Base-by-base conservation (phyloP, 495 filamentous ascomycete species). In the Hyaloscypha hepaticicola region DNA sequence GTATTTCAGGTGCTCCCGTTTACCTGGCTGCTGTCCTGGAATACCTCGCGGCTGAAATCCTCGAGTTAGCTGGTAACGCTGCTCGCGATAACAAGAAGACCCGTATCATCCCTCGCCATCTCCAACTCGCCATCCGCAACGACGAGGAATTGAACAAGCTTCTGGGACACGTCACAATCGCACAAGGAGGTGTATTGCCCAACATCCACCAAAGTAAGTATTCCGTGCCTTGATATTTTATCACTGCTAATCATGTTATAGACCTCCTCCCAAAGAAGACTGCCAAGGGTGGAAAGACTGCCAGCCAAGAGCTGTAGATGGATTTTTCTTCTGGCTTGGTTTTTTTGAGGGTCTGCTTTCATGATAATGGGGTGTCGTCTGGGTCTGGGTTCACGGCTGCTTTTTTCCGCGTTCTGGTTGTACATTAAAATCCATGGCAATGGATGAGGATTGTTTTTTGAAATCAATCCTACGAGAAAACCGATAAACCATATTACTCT, bases 121-220 rank as follows among this genome's bases (percentile, higher is more conserved):
- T 99, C 55, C 95, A 99, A 84, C 93, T 99, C 73, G 95, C 95
- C 79, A 99, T 99, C 83, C 90, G 95, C 71, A 98, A 98, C 80
- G 95, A 99, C 79, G 93, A 99, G 87, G 95, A 99, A 79, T 79
- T 99, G 92, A 98, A 99, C 90, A 99, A 99, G 87, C 92, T 99
- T 55, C 85, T 99, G 60, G 95, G 95, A 63, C 95, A 98, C 76
- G 95, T 98, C 82, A 99, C 95, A 76, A 99, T 99, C 73, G 95
- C 95, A 74, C 95, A 98, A 82, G 95, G 95, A 83, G 95, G 95
- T 96, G 95, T 99, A 69, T 85, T 99, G 60, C 95, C 95, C 77
- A 96, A 96, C 87, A 96, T 96, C 69, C 93, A 97, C 84, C 91
- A 96, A 79, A 97, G 93, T 97, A 85, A 69, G 93, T 85, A 66